These are phyloP conservation scores for Camellia lanceoleosa DNA, from an alignment of 148 eudicot genomes.

Conservation along the genomic window DNA sequence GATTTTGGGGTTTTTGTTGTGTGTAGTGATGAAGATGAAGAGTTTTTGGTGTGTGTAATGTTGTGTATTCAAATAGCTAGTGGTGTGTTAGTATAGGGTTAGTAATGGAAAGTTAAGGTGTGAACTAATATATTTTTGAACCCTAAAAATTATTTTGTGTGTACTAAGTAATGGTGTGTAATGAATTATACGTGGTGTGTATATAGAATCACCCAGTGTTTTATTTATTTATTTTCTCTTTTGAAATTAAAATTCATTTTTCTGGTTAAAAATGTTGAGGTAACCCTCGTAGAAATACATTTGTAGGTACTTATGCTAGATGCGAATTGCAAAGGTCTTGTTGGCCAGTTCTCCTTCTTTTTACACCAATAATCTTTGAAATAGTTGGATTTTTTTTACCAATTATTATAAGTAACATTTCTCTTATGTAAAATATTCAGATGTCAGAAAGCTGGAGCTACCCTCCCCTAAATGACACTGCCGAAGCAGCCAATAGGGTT, in stretches of 20 bases:
- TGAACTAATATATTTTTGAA: no score
- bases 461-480: conserved; percentile 90
- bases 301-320: not conserved
- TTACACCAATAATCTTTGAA: not conserved
- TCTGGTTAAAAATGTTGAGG: not conserved
- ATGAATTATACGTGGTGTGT: no score
- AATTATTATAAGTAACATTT: not conserved
- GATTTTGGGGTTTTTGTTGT: no score
- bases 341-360: not conserved
- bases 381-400: not conserved
- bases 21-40: no score
- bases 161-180: no score
- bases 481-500: conserved; percentile 77
- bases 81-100: no score
- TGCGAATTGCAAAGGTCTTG: not conserved
- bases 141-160: no score
- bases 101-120: no score
- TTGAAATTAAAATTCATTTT: not conserved
- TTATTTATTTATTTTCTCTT: not conserved
- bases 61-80: no score
- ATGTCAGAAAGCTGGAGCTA: conserved; percentile 94
- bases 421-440: conserved; percentile 31
- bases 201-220: no score
- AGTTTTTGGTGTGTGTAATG: no score
- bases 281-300: not conserved